These are phyloP conservation scores for Globisporangium viniferum DNA, from an alignment of 352 stramenopile genomes.

Conservation along the genomic window DNA sequence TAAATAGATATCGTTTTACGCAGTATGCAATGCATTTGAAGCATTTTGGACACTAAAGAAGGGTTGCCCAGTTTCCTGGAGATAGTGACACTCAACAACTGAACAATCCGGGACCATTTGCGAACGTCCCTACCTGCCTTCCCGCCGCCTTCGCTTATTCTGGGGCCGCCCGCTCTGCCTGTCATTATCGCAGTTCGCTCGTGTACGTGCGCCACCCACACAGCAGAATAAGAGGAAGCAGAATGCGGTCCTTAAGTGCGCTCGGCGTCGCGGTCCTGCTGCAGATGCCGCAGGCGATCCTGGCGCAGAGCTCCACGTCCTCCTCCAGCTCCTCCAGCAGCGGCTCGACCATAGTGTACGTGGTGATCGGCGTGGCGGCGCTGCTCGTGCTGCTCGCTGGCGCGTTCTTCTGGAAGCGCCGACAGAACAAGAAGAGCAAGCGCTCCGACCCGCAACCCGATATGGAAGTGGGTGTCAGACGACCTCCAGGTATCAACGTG, in stretches of 20 bases:
- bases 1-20: not conserved
- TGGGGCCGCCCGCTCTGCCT: not conserved
- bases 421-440: constrained; percentile 25
- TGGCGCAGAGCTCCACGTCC: constrained; percentile 16
- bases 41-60: not conserved
- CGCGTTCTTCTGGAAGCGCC: constrained; percentile 52
- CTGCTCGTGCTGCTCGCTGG: constrained; percentile 45
- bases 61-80: not conserved
- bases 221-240: not conserved
- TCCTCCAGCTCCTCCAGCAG: constrained; percentile 20
- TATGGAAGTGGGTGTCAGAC: not conserved
- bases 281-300: constrained; percentile 2
- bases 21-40: not conserved
- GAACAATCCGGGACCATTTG: not conserved
- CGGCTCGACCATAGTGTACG: constrained; percentile 47
- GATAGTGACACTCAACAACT: not conserved
- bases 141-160: not conserved
- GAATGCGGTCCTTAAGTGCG: constrained; percentile 12
- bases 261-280: constrained; percentile 13
- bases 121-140: not conserved
- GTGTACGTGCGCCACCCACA: not conserved
- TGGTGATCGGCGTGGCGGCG: constrained; percentile 50
- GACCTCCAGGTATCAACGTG: not conserved
- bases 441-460: not conserved
- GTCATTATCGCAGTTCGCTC: not conserved